These are phyloP conservation scores for Macrotyloma uniflorum DNA, from an alignment of 306 rosid species.

Conservation along the genomic window DNA sequence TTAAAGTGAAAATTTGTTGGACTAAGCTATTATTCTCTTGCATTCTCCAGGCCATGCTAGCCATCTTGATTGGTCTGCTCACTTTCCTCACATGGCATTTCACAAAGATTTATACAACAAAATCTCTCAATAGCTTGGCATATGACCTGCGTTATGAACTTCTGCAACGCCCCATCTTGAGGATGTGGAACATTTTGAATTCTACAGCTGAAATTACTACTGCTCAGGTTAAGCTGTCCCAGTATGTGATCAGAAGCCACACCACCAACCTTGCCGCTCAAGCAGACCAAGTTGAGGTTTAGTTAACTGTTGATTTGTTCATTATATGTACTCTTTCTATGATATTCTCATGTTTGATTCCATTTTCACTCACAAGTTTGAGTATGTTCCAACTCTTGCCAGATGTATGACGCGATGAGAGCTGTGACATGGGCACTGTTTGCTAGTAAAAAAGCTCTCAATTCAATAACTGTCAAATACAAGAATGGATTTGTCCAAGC, in stretches of 20 bases:
- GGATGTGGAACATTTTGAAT: constrained; percentile 98
- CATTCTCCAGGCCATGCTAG: constrained; percentile 78
- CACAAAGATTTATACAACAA: constrained; percentile 86
- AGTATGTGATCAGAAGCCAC: constrained; percentile 78
- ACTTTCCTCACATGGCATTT: constrained; percentile 98
- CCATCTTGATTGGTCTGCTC: constrained; percentile 87
- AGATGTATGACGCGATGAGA: constrained; percentile 91
- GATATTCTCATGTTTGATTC: constrained; percentile 7
- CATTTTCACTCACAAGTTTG: neutral
- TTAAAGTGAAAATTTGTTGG: constrained; percentile 4
- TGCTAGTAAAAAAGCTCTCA: constrained; percentile 84
- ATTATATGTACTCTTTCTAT: constrained; percentile 4
- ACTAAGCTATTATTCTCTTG: constrained; percentile 6
- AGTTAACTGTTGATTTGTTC: constrained; percentile 2
- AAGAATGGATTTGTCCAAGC: constrained; percentile 96
- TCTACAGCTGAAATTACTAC: constrained; percentile 88
- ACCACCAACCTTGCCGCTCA: constrained; percentile 65
- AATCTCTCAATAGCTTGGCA: constrained; percentile 81
- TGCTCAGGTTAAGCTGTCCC: constrained; percentile 82
- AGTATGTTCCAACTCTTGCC: constrained; percentile 45
- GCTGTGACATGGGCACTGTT: constrained; percentile 92
- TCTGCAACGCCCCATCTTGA: constrained; percentile 89
- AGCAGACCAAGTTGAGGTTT: constrained; percentile 86
- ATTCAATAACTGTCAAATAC: constrained; percentile 89
- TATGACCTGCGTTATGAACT: constrained; percentile 92